A percentile compares a stretch with the other conserved stretches of the same genome.
Conservation (phyloP, 352 stramenopile genomes). For the Elongisporangium anandrum region DNA sequence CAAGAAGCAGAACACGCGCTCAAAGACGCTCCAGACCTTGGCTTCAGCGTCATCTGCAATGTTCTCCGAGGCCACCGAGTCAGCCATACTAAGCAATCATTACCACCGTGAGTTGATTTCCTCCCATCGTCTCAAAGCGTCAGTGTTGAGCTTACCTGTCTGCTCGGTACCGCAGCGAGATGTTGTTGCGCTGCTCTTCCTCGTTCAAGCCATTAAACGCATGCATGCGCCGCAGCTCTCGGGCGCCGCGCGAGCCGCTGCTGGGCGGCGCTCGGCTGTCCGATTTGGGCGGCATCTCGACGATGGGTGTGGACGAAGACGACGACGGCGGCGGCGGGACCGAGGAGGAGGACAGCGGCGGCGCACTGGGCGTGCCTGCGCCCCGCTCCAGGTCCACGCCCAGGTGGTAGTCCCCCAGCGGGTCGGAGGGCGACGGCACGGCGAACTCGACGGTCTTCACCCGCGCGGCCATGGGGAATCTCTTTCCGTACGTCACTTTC, state of each 20-base stretch:
- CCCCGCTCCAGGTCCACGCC: constrained; percentile 41
- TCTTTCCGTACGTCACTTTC: constrained; percentile 2
- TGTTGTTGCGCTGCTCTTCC: constrained; percentile 84
- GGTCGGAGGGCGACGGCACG: constrained; percentile 61
- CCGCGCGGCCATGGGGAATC: neutral
- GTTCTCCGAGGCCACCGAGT: constrained; percentile 71
- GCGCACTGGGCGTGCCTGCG: constrained; percentile 2
- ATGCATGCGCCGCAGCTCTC: constrained; percentile 55
- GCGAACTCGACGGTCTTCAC: constrained; percentile 72
- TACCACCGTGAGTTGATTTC: neutral
- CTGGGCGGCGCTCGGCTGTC: constrained; percentile 13
- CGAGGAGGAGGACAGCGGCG: neutral
- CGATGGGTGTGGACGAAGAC: neutral
- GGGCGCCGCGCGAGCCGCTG: constrained; percentile 15
- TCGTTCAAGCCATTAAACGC: constrained; percentile 67
- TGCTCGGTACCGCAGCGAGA: constrained; percentile 79
- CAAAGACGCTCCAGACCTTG: constrained; percentile 77
- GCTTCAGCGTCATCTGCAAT: constrained; percentile 42
- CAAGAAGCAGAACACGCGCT: constrained; percentile 84
- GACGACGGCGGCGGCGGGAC: constrained; percentile 4
- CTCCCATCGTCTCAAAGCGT: neutral
- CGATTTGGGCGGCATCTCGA: neutral
- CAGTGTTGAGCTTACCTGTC: constrained; percentile 29
- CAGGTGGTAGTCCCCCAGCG: constrained; percentile 49
- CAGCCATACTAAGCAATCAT: constrained; percentile 45